These are phyloP conservation scores for Russula earlei DNA, from an alignment of 768 basidiomycete genomes.

Conservation along the genomic window DNA sequence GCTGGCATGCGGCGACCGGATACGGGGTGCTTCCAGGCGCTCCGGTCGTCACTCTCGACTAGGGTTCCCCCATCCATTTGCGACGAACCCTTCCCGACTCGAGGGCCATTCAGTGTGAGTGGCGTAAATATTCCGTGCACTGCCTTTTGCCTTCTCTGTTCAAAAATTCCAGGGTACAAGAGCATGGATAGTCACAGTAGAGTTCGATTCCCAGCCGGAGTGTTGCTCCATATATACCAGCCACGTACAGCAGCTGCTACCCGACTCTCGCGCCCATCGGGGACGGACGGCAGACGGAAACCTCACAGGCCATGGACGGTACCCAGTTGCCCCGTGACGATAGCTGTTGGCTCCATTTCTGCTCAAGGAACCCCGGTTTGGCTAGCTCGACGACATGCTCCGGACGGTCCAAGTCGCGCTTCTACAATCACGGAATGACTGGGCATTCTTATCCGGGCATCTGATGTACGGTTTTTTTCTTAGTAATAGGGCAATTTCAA, in stretches of 20 bases:
- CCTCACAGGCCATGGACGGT: no score
- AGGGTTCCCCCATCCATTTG: not conserved
- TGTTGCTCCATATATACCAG: no score
- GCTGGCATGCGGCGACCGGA: not conserved
- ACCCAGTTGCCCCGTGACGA: no score
- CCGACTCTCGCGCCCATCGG: no score
- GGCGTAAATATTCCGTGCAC: no score
- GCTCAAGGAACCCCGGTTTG: not conserved
- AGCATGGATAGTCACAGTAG: no score
- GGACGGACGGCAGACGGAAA: no score
- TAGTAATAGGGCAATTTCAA: not conserved
- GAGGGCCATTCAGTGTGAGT: not conserved
- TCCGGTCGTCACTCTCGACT: not conserved
- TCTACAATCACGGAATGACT: not conserved
- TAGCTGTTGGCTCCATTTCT: conserved; percentile 3
- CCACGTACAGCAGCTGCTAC: no score
- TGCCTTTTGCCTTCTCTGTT: no score
- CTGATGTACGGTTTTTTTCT: not conserved
- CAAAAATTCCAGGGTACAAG: no score
- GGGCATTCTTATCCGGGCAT: not conserved
- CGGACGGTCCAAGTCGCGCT: not conserved
- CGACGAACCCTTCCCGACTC: not conserved
- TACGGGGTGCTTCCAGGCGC: not conserved
- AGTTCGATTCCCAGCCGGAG: no score
- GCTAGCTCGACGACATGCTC: not conserved